phyloP scores from a whole-genome alignment of 495 filamentous ascomycete genomes.

The Aspergillus leporis region DNA sequence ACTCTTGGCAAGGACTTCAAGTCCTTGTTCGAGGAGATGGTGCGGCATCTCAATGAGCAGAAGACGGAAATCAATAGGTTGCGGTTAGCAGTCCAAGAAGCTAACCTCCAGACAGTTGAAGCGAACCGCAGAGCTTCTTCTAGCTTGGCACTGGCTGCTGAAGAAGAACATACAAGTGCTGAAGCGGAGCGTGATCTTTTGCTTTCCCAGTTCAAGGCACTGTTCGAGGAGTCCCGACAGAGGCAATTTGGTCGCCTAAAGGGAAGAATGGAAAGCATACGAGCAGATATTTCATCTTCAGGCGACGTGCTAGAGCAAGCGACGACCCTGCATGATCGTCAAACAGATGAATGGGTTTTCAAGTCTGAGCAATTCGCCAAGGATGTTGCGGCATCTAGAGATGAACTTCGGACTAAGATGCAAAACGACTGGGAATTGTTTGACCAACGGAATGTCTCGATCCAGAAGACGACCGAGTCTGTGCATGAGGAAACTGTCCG shows the following conservation, averaged over 20 bases:
- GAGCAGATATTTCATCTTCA: slow-evolving; percentile 61
- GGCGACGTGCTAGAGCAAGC: slow-evolving; percentile 62
- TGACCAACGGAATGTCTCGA: slow-evolving; percentile 74
- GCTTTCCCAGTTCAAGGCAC: slow-evolving; percentile 69
- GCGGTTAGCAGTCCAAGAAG: slow-evolving; percentile 64
- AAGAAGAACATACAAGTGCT: slow-evolving; percentile 73
- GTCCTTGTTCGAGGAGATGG: slow-evolving; percentile 74
- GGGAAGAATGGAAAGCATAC: slow-evolving; percentile 59
- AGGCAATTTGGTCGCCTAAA: slow-evolving; percentile 70
- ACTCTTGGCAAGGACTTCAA: slow-evolving; percentile 90
- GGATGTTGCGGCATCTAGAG: slow-evolving; percentile 67
- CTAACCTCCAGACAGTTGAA: slow-evolving; percentile 63
- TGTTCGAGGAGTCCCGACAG: slow-evolving; percentile 75
- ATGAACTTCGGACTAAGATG: slow-evolving; percentile 75
- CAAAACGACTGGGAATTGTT: slow-evolving; percentile 86
- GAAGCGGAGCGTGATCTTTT: slow-evolving; percentile 72
- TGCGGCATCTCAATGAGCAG: slow-evolving; percentile 72
- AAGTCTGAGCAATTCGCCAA: slow-evolving; percentile 69
- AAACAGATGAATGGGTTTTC: slow-evolving; percentile 74
- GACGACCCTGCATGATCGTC: slow-evolving; percentile 62
- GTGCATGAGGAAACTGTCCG: slow-evolving; percentile 90
- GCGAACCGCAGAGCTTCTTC: slow-evolving; percentile 64
- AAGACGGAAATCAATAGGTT: slow-evolving; percentile 73
- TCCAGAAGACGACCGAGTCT: slow-evolving; percentile 77
- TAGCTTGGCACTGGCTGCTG: slow-evolving; percentile 68